Evolutionary conservation across 1,284 basidiomycete genomes (phyloP), one percentile per base, ranked within the genome.

Genomic region (Cerrena zonata): DNA sequence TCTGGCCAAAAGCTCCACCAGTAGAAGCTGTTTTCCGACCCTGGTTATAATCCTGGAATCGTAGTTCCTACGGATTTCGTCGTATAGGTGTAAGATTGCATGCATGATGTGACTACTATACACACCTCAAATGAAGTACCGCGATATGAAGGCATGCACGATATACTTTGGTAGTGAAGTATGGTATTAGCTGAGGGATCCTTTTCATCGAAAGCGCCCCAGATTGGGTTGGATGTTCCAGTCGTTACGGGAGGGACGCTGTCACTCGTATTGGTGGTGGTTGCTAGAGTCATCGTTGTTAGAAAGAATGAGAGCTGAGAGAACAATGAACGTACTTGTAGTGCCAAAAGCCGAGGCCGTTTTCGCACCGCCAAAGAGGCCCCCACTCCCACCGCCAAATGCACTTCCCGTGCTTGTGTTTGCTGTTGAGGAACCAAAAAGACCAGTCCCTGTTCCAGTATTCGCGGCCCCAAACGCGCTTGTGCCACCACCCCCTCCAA

Each of bases 31-130:
- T 84, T 67, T 88, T 89, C n/a, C 87, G 77, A 47, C 80, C 81
- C 65, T 88, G 86, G 38, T 74, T 68, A 55, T 89, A 90, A 60
- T 89, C 86, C 76, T 89, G 86, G 18, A 75, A 45, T 50, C 86
- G 80, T 30, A 90, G 62, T 74, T 89, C 86, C 86, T 89, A 49
- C 5, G 40, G 12, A 41, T 13, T 45, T n/a, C n/a, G n/a, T n/a
- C n/a, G n/a, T n/a, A n/a, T n/a, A n/a, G n/a, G n/a, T n/a, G n/a
- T n/a, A n/a, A n/a, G n/a, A n/a, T n/a, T n/a, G n/a, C n/a, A n/a
- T n/a, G n/a, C n/a, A n/a, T n/a, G n/a, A n/a, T n/a, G n/a, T n/a
- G 18, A 49, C 5, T 12, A 18, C 47, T 19, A 39, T 25, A 67
- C 74, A 45, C 49, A 83, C 86, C 69, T 89, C 88, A 51, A 85